Conservation (phyloP, 148 eudicot species). For the Chenopodium album region DNA sequence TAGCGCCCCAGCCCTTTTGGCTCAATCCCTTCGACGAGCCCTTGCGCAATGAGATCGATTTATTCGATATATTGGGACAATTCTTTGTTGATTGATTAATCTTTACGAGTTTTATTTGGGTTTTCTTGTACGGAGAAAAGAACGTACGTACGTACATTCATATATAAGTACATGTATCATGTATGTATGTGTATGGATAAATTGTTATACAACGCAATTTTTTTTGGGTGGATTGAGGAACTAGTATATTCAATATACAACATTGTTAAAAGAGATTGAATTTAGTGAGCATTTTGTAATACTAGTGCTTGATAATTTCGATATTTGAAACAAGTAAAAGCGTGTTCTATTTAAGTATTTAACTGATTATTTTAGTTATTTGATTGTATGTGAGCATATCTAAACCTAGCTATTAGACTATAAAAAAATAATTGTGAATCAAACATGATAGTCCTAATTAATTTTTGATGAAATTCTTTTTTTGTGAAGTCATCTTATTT, state of each 20-base stretch:
- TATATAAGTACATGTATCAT: not conserved
- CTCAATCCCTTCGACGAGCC: constrained; percentile 53
- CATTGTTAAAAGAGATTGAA: no score
- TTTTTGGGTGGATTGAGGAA: not conserved
- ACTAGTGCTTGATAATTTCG: not conserved
- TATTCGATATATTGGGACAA: not conserved
- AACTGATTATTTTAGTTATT: no score
- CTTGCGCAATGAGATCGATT: constrained; percentile 39
- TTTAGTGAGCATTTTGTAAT: not conserved
- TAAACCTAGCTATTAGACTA: no score
- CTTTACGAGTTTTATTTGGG: not conserved
- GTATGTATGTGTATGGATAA: not conserved
- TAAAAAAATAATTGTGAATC: no score
- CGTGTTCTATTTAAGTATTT: no score
- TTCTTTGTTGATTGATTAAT: no score
- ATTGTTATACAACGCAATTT: not conserved
- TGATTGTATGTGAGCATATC: no score
- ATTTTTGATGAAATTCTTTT: no score
- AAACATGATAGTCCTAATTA: no score
- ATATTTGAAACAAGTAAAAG: not conserved
- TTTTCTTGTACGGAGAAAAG: not conserved
- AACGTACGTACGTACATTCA: not conserved
- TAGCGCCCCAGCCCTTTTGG: constrained; percentile 68
- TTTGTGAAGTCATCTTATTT: no score
- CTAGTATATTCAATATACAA: not conserved